phyloP scores from a whole-genome alignment of 1,284 basidiomycete species.

The Somion occarium region DNA sequence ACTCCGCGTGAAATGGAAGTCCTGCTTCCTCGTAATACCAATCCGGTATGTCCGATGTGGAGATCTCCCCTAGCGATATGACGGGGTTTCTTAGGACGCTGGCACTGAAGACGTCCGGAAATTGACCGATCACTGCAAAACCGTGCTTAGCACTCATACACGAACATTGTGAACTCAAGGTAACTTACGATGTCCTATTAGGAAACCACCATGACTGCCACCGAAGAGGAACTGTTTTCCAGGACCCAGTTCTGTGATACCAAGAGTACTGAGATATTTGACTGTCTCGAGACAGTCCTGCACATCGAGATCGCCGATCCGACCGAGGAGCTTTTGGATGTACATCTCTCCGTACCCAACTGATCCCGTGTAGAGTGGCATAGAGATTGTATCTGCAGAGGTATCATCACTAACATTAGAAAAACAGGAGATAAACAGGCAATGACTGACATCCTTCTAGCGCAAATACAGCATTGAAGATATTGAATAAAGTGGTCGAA shows the following conservation, averaged over 20 bases:
- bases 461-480: slow-evolving; percentile 41
- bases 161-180: background rate
- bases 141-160: background rate
- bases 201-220: slow-evolving; percentile 74
- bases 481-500: slow-evolving; percentile 43
- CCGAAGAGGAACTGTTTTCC: slow-evolving; percentile 56
- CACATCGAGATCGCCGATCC: slow-evolving; percentile 65
- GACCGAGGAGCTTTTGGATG: slow-evolving; percentile 42
- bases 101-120: slow-evolving; percentile 57
- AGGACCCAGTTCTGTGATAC: slow-evolving; percentile 39
- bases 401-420: background rate
- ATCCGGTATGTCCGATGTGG: slow-evolving; percentile 65
- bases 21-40: slow-evolving; percentile 67
- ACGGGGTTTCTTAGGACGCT: slow-evolving; percentile 69
- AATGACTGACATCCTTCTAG: slow-evolving; percentile 54
- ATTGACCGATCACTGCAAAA: slow-evolving; percentile 54
- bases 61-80: slow-evolving; percentile 50
- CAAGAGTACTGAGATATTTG: slow-evolving; percentile 43
- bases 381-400: slow-evolving; percentile 49
- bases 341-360: slow-evolving; percentile 48
- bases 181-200: slow-evolving; percentile 53
- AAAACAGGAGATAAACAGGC: background rate
- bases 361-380: slow-evolving; percentile 71
- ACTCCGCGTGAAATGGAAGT: slow-evolving; percentile 31
- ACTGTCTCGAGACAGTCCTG: slow-evolving; percentile 56